Evolutionary conservation across 257 asterid species (phyloP).

Genomic region (Buddleja alternifolia): DNA sequence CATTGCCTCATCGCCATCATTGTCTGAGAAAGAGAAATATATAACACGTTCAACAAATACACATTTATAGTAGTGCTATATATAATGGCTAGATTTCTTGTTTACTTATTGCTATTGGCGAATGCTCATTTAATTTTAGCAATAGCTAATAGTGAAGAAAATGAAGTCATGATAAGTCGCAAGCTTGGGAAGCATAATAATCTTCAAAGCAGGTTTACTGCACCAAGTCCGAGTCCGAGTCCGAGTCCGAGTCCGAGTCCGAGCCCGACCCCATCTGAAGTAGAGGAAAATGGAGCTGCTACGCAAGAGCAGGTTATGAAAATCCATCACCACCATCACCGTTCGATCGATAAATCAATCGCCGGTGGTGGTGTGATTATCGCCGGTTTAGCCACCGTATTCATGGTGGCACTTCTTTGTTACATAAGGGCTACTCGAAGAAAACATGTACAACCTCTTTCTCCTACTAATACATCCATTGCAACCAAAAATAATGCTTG

Average conservation of each 20-base stretch:
- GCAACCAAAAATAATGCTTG: slow-evolving; percentile 31
- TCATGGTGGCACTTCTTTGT: slow-evolving; percentile 55
- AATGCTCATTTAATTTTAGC: slow-evolving; percentile 22
- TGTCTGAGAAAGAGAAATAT: background rate
- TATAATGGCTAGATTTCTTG: slow-evolving; percentile 30
- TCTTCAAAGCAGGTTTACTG: background rate
- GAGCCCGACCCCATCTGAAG: slow-evolving; percentile 23
- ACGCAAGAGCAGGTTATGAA: slow-evolving; percentile 24
- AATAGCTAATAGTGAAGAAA: background rate
- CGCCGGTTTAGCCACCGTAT: slow-evolving; percentile 38
- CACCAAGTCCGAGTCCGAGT: too few species aligned
- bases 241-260: slow-evolving; percentile 8
- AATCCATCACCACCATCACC: slow-evolving; percentile 28
- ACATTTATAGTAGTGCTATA: too few species aligned
- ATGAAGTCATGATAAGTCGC: background rate
- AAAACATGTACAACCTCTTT: slow-evolving; percentile 31
- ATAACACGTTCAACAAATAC: background rate
- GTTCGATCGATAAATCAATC: slow-evolving; percentile 33
- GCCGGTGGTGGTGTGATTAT: slow-evolving; percentile 43
- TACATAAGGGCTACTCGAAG: slow-evolving; percentile 72
- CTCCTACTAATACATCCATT: slow-evolving; percentile 28
- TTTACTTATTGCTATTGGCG: slow-evolving; percentile 29
- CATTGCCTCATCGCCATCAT: background rate
- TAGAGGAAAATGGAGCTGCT: slow-evolving; percentile 15
- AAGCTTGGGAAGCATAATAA: slow-evolving; percentile 36